Evolutionary conservation across 176 grass and related monocot species (phyloP).

Genomic region (Tuctoria greenei): DNA sequence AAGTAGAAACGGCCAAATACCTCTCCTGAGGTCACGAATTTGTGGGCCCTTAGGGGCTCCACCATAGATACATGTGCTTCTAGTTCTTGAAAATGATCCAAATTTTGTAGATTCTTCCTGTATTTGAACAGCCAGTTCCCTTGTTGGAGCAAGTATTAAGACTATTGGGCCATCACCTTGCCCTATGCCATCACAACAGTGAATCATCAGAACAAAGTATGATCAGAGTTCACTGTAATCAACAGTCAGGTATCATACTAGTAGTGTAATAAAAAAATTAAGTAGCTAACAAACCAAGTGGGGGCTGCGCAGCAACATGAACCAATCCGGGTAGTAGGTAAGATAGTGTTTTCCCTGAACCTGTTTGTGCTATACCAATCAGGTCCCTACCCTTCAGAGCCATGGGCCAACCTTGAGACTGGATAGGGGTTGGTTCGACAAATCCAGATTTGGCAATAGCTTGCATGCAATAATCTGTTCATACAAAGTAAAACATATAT

Average conservation of each 20-base stretch:
- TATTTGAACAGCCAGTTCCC: slow-evolving; percentile 96
- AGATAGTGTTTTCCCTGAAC: slow-evolving; percentile 91
- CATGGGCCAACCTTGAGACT: slow-evolving; percentile 97
- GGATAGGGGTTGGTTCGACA: slow-evolving; percentile 86
- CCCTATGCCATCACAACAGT: slow-evolving; percentile 41
- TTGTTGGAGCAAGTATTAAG: slow-evolving; percentile 89
- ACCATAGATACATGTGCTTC: slow-evolving; percentile 87
- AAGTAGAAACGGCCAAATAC: slow-evolving; percentile 35
- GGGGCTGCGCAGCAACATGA: slow-evolving; percentile 89
- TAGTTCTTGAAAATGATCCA: slow-evolving; percentile 67
- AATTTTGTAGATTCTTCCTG: slow-evolving; percentile 93
- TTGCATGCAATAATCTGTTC: slow-evolving; percentile 77
- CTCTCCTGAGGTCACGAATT: slow-evolving; percentile 88
- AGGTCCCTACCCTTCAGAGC: slow-evolving; percentile 95
- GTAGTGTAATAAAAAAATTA: not conserved
- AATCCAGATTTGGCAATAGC: slow-evolving; percentile 70
- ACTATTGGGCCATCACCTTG: slow-evolving; percentile 88
- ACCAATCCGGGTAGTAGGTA: slow-evolving; percentile 84
- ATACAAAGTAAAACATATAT: not conserved
- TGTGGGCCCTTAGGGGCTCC: slow-evolving; percentile 96
- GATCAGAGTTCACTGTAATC: not conserved
- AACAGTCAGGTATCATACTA: not conserved
- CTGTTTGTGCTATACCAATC: slow-evolving; percentile 94
- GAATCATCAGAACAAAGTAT: not conserved
- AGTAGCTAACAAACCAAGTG: slow-evolving; percentile 61